A percentile compares a stretch with the other conserved stretches of the same genome.
These are phyloP conservation scores for Xylaria sp. DNA, from an alignment of 2,329 filamentous ascomycete species.

Conservation along the genomic window DNA sequence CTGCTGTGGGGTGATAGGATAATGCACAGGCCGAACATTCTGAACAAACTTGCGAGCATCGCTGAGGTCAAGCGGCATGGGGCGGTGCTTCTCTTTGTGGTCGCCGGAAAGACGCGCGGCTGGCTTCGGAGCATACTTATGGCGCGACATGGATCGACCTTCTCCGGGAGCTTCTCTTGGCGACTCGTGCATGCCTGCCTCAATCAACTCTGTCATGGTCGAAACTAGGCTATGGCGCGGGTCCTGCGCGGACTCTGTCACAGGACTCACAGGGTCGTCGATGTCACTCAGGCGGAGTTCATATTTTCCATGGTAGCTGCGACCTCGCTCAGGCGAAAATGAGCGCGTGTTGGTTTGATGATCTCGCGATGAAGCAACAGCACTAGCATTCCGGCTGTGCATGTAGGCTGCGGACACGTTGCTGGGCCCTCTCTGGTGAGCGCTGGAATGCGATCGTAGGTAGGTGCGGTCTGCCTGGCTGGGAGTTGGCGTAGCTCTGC, in stretches of 20 bases:
- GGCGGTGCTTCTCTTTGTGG: constrained; percentile 14
- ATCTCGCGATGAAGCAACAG: neutral
- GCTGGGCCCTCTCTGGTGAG: neutral
- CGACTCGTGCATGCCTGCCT: neutral
- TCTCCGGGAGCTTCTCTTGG: neutral
- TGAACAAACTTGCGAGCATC: constrained; percentile 17
- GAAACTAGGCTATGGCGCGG: constrained; percentile 26
- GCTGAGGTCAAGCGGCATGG: constrained; percentile 22
- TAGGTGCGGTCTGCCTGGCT: neutral
- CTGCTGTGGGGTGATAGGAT: constrained; percentile 16
- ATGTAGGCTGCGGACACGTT: neutral
- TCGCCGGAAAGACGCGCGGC: neutral
- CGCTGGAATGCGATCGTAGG: neutral
- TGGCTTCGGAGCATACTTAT: constrained; percentile 15
- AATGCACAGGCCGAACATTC: constrained; percentile 20
- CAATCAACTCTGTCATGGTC: constrained; percentile 27
- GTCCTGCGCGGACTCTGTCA: constrained; percentile 8
- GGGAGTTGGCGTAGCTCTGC: neutral
- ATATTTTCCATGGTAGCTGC: constrained; percentile 1
- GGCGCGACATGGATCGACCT: constrained; percentile 15
- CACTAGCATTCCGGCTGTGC: constrained; percentile 2
- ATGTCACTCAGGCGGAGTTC: constrained; percentile 7
- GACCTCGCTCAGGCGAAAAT: constrained; percentile 13
- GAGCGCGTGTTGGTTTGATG: neutral
- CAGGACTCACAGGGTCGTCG: constrained; percentile 12